Conservation (phyloP, 768 basidiomycete species). For the Mycena filopes region DNA sequence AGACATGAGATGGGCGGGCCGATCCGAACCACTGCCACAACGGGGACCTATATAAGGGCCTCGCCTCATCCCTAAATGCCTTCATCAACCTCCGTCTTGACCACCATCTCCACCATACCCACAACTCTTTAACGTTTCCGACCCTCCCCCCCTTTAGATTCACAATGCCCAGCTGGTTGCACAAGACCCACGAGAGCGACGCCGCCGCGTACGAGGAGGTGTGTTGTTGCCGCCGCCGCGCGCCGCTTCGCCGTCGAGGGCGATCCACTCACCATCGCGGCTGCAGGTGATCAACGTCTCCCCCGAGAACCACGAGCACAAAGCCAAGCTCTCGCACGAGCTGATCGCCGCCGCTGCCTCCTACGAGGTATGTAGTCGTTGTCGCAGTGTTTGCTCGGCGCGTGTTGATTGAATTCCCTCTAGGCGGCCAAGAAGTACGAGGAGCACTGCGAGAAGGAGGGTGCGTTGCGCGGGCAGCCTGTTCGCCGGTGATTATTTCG, state of each 20-base stretch:
- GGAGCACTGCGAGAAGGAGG: conserved; percentile 50
- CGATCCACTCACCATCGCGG: background rate
- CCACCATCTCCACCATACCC: conserved; percentile 10
- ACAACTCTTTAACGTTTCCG: background rate
- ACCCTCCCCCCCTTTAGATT: background rate
- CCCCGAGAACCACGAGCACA: conserved; percentile 46
- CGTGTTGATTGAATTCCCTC: background rate
- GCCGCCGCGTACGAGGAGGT: conserved; percentile 23
- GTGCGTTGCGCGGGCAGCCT: no score
- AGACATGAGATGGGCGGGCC: conserved; percentile 7
- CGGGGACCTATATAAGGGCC: background rate
- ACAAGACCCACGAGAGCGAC: conserved; percentile 21
- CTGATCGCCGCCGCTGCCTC: conserved; percentile 74
- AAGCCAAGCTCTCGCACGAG: conserved; percentile 72
- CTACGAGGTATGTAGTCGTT: conserved; percentile 58
- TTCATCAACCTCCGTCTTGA: conserved; percentile 1
- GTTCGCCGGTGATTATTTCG: no score
- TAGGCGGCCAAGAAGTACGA: conserved; percentile 76
- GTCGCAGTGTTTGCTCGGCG: background rate
- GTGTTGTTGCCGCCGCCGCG: background rate
- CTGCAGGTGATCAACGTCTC: conserved; percentile 19
- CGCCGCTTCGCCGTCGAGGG: background rate
- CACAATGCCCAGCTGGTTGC: conserved; percentile 15
- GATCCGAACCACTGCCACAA: conserved; percentile 17
- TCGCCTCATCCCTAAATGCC: background rate